A percentile compares a stretch with the other conserved stretches of the same genome.
These are phyloP conservation scores for Aureobasidium sp. DNA, from an alignment of 2,329 filamentous ascomycete genomes.

Conservation along the genomic window DNA sequence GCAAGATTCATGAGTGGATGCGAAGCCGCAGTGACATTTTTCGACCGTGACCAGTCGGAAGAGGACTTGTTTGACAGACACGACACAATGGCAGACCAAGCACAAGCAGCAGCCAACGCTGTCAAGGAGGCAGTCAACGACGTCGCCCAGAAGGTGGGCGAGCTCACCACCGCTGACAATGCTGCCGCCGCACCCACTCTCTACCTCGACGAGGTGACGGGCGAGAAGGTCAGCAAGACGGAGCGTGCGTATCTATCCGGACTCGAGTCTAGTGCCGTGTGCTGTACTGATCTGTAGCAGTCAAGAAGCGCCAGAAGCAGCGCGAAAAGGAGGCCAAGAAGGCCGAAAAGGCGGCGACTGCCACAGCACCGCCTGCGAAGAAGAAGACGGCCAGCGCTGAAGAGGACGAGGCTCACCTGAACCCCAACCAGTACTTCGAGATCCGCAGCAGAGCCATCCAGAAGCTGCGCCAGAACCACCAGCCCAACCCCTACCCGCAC, in stretches of 20 bases:
- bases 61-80: not conserved
- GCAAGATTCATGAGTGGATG: conserved; percentile 1
- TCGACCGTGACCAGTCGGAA: not conserved
- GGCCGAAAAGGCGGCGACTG: conserved; percentile 71
- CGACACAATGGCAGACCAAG: conserved; percentile 30
- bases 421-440: conserved; percentile 89
- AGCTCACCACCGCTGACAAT: conserved; percentile 30
- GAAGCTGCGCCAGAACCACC: conserved; percentile 64
- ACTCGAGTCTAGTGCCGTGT: conserved; percentile 10
- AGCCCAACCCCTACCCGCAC: conserved; percentile 86
- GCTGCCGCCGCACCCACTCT: conserved; percentile 46
- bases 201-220: conserved; percentile 87
- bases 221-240: conserved; percentile 61
- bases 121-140: conserved; percentile 32
- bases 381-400: conserved; percentile 55
- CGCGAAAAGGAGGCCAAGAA: conserved; percentile 83
- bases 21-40: conserved; percentile 11
- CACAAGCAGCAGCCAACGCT: conserved; percentile 30
- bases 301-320: conserved; percentile 95
- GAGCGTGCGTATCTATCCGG: conserved; percentile 28
- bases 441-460: conserved; percentile 80
- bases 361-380: conserved; percentile 50
- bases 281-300: conserved; percentile 25
- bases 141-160: conserved; percentile 29
- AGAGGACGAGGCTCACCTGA: conserved; percentile 65